Base-by-base conservation (phyloP, 2,329 filamentous ascomycete species). In the Neopestalotiopsis sp. region DNA sequence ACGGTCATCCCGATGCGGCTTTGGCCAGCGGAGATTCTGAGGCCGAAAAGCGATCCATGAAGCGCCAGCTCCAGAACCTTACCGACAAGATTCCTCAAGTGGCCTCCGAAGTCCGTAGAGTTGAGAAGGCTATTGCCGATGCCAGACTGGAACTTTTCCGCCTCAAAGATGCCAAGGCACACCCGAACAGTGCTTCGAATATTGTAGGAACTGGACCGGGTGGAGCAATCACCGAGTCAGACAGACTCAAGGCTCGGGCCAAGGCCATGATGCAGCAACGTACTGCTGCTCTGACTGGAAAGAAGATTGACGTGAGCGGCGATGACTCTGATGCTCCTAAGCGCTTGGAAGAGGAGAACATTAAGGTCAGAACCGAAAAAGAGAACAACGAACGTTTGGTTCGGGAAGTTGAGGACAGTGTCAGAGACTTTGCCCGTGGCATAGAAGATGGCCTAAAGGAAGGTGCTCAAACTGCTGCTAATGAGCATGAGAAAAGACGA, bases 231-330 rank as follows among this genome's bases (percentile, higher is more conserved):
- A 99, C 96, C 0, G 96, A 99, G 81, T 92, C 94, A 3, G 96
- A 99, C 81, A 90, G 95, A 67, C 89, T 98, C 73, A 98, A 98
- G 84, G 96, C 96, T 45, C 90, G 95, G 74, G 95, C 96, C 40
- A 97, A 95, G 82, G 95, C 95, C 53, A 97, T 98, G 90, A 99
- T 99, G 96, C 95, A 98, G 82, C 95, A 97, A 76, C 92, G 96
- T 70, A 95, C 96, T 73, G 96, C 96, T 68, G 95, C 96, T 20
- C 84, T 99, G 71, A 94, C 94, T 28, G 96, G 96, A 68, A 94
- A 92, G 80, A 94, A 95, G 77, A 84, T 91, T 61, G 90, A 93
- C 49, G 80, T 85, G 2, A 84, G 83, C 61, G 88, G 91, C 70
- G 93, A 97, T 72, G 92, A 95, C 71, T 87, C 88, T 32, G 93